Evolutionary conservation across 805 yeast genomes (phyloP).

Genomic region (Nakazawaea wyomingensis): DNA sequence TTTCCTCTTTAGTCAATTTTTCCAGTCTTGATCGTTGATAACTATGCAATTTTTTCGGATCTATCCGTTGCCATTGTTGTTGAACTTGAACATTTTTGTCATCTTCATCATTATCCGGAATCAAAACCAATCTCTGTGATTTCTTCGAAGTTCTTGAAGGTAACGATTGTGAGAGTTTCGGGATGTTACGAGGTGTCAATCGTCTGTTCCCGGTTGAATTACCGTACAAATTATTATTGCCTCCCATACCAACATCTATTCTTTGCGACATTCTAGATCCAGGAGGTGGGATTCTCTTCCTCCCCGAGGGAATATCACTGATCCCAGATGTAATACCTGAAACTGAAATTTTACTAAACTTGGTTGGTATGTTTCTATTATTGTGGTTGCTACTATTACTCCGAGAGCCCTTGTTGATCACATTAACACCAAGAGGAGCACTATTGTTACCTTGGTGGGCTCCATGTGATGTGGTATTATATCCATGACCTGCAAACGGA

Average conservation of each 20-base stretch:
- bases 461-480: too few relatives aligned
- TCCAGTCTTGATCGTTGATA: conserved; percentile 40
- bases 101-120: conserved; percentile 54
- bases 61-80: conserved; percentile 15
- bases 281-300: conserved; percentile 26
- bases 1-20: conserved; percentile 49
- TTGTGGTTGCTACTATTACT: conserved; percentile 5
- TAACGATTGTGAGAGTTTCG: conserved; percentile 48
- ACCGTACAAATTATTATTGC: conserved; percentile 6
- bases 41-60: conserved; percentile 14
- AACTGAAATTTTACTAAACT: conserved; percentile 75
- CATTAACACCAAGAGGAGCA: too few relatives aligned
- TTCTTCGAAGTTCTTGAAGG: conserved; percentile 80
- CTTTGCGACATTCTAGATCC: not conserved
- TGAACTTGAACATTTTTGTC: conserved; percentile 1
- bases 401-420: too few relatives aligned
- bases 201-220: conserved; percentile 12
- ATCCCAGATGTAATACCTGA: conserved; percentile 72
- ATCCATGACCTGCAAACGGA: conserved; percentile 71
- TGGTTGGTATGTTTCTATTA: conserved; percentile 15
- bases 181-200: conserved; percentile 25
- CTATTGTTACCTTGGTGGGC: too few relatives aligned
- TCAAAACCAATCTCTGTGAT: conserved; percentile 78
- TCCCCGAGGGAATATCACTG: conserved; percentile 86
- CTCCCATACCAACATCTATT: conserved; percentile 2